A percentile compares a stretch with the other conserved stretches of the same genome.
phyloP scores from a whole-genome alignment of 352 stramenopile species.

The Globisporangium cystogenes region DNA sequence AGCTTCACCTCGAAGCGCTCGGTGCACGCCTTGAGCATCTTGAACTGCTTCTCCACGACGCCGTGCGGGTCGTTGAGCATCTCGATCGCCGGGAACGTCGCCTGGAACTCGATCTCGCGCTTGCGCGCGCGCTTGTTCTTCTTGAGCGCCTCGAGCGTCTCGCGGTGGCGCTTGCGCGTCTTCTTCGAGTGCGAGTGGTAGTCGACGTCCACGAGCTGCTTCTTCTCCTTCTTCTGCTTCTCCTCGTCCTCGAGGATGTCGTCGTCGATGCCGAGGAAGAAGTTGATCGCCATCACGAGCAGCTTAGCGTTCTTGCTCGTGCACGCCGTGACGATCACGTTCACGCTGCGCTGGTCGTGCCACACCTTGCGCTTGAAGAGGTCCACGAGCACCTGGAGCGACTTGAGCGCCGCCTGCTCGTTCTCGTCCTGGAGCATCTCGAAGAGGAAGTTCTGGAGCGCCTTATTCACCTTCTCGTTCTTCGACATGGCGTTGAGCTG shows the following conservation, averaged over 20 bases:
- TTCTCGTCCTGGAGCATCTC: slow-evolving; percentile 91
- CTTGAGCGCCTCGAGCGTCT: slow-evolving; percentile 80
- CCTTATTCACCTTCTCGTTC: slow-evolving; percentile 95
- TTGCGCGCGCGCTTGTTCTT: slow-evolving; percentile 90
- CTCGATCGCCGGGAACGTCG: slow-evolving; percentile 96
- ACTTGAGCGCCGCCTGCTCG: slow-evolving; percentile 84
- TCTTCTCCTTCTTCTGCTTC: slow-evolving; percentile 86
- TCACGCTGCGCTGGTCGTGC: slow-evolving; percentile 95
- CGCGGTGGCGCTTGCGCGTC: slow-evolving; percentile 88
- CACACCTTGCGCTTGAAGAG: slow-evolving; percentile 97
- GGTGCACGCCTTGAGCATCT: slow-evolving; percentile 84
- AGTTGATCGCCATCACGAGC: slow-evolving; percentile 91
- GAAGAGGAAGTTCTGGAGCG: slow-evolving; percentile 95
- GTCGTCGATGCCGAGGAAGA: slow-evolving; percentile 98
- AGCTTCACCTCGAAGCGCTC: slow-evolving; percentile 93
- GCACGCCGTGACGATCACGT: slow-evolving; percentile 94
- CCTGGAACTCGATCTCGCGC: slow-evolving; percentile 64
- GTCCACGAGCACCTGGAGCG: slow-evolving; percentile 91
- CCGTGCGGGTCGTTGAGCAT: slow-evolving; percentile 96
- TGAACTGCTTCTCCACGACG: slow-evolving; percentile 92
- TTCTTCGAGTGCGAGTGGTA: slow-evolving; percentile 96
- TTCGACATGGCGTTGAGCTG: slow-evolving; percentile 87
- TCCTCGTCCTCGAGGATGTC: slow-evolving; percentile 96
- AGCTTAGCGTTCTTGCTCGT: slow-evolving; percentile 85
- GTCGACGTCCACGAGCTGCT: slow-evolving; percentile 83